Evolutionary conservation across 2,329 filamentous ascomycete species (phyloP).

Genomic region (Aureobasidium musti): DNA sequence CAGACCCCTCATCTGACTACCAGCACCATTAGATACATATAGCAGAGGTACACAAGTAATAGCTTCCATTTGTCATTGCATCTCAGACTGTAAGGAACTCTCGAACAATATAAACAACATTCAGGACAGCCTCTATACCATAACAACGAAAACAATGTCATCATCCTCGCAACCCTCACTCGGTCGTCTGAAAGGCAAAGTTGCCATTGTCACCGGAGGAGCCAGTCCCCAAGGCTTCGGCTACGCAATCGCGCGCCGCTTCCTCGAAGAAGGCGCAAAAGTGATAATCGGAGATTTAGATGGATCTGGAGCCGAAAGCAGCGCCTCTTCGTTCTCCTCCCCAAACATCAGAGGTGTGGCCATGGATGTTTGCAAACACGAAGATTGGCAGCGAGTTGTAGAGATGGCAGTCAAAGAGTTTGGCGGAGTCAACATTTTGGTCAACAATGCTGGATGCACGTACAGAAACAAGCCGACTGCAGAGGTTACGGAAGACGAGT

Average conservation of each 20-base stretch:
- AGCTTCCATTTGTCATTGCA: not conserved
- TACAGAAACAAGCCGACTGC: conserved; percentile 64
- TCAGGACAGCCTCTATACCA: not conserved
- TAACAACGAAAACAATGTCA: conserved; percentile 4
- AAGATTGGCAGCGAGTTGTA: conserved; percentile 57
- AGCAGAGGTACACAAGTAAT: not conserved
- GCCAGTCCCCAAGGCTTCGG: conserved; percentile 61
- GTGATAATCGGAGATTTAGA: conserved; percentile 66
- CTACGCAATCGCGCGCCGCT: conserved; percentile 61
- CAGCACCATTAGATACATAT: not conserved
- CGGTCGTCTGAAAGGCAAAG: conserved; percentile 52
- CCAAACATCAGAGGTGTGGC: conserved; percentile 49
- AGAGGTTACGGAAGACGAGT: conserved; percentile 66
- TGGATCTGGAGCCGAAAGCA: conserved; percentile 53
- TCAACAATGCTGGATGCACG: conserved; percentile 63
- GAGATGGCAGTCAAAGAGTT: conserved; percentile 50
- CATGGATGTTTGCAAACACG: conserved; percentile 47
- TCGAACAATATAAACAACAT: not conserved
- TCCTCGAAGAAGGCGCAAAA: conserved; percentile 60
- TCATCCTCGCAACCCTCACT: conserved; percentile 23
- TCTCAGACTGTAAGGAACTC: not conserved
- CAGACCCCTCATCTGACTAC: conserved; percentile 4
- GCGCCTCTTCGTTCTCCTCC: conserved; percentile 48
- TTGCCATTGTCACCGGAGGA: conserved; percentile 61
- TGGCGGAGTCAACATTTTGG: conserved; percentile 58